These are phyloP conservation scores for Penicillium capsulatum DNA, from an alignment of 2,329 filamentous ascomycete genomes.

Conservation along the genomic window DNA sequence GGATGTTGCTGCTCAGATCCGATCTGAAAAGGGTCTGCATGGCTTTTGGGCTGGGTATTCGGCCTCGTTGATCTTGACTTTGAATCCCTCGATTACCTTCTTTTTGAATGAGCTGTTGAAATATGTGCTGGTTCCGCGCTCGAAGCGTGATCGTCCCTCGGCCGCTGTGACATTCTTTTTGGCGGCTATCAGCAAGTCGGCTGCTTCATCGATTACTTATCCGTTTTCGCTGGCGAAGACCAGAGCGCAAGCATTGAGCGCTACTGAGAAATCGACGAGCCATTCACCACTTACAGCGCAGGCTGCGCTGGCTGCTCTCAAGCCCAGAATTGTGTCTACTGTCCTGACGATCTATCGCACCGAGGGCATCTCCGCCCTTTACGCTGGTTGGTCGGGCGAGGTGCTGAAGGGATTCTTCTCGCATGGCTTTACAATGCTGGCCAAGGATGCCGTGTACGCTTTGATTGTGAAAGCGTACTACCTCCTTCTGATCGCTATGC, in stretches of 20 bases:
- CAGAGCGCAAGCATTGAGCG: constrained; percentile 59
- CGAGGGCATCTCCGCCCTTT: constrained; percentile 67
- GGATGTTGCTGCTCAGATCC: constrained; percentile 62
- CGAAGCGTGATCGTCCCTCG: constrained; percentile 51
- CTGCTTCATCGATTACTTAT: constrained; percentile 73
- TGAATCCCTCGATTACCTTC: constrained; percentile 85
- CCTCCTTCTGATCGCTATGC: constrained; percentile 51
- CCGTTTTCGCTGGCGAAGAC: constrained; percentile 84
- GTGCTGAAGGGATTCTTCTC: constrained; percentile 78
- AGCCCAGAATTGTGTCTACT: constrained; percentile 58
- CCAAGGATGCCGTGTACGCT: constrained; percentile 73
- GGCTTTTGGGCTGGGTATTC: constrained; percentile 90
- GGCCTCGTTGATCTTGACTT: constrained; percentile 70
- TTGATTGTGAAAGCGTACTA: constrained; percentile 70
- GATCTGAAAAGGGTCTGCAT: constrained; percentile 62
- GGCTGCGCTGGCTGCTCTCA: constrained; percentile 14
- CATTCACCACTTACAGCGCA: background rate
- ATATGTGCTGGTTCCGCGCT: constrained; percentile 53
- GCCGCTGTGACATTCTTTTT: constrained; percentile 58
- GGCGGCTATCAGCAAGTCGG: constrained; percentile 73
- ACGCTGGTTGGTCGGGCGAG: constrained; percentile 71
- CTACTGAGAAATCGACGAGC: constrained; percentile 21
- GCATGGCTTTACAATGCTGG: constrained; percentile 81
- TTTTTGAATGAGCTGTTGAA: constrained; percentile 72
- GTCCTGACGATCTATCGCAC: constrained; percentile 55